Base-by-base conservation (phyloP, 371 early-diverging fungal species). In the Mortierella sp. region DNA sequence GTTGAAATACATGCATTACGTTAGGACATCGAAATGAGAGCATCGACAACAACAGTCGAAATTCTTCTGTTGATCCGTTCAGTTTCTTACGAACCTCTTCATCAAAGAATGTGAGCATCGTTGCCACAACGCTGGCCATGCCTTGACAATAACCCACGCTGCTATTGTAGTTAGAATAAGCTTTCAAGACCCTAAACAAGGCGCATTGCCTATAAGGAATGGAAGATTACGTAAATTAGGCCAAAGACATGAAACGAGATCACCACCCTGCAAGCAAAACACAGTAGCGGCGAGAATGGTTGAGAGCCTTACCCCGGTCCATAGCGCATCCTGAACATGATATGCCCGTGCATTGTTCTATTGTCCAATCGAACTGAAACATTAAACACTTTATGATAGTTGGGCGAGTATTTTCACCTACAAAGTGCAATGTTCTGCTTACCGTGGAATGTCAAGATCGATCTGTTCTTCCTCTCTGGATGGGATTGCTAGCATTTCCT, bases 141-240 rank as follows among this genome's bases (percentile, higher is more conserved):
- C 97, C 97, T 84, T 98, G 97, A 70, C 97, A 97, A 76, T 97
- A 94, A 6, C 98, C 97, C 23, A 97, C 92, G 56, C 92, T 93
- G 19, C 82, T 59, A 79, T 97, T 97, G 55, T 90, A 94, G 58
- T 90, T 81, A 14, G 94, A 87, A 79, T 95, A 97, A 6, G 96
- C 95, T 34, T 94, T 91, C 53, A 96, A 81, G 4, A 98, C 93
- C 60, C 92, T 91, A 69, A 92, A 95, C 55, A 98, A 79, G 3
- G 84, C 67, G 42, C 86, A 72, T 73, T 90, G 90, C 2, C 89
- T 87, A 60, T 43, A 30, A 23, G 9, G 26, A 5, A 32, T 26
- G 42, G 24, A 7, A 23, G 37, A 11, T 4, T 11, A 34, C 11
- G 37, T 7, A 11, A 7, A 34, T 7, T 34, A 11, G 37, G 37